Base-by-base conservation (phyloP, 169 alveolate species). In the Cryptosporidium sp. region DNA sequence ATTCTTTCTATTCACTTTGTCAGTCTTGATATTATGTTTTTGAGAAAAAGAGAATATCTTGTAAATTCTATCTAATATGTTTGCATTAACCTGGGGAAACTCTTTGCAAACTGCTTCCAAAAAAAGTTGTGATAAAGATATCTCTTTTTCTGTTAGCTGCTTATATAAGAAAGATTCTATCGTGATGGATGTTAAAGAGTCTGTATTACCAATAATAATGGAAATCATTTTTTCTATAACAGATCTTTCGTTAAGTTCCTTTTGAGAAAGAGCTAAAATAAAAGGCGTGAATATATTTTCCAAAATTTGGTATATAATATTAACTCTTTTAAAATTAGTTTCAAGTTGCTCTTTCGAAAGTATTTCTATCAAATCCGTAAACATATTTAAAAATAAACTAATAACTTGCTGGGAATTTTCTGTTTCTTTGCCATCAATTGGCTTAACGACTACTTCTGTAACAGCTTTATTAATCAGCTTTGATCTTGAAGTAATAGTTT, bases 391-490 rank as follows among this genome's bases (percentile, higher is more conserved):
- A 65, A 65, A 65, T 65, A 65, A 37, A 1, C 18, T 6, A 65
- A n/a, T 29, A 7, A 65, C 18, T n/a, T 65, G 23, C 52, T 31
- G 53, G 8, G 3, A 0, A 5, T 7, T 35, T 14, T 65, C 72
- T 8, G 23, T 3, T 8, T 18, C 31, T 33, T 9, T 23, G 18
- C 12, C 0, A 37, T 18, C 18, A 21, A 37, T 37, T 14, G 51
- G 31, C 29, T 65, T 65, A 29, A 65, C 3, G 0, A 65, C 6
- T 2, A 65, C 51, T 7, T 37, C 72, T 31, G 51, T 33, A n/a
- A 65, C 33, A 16, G 72, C 72, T 65, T 37, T 65, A 39, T 65
- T 65, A 33, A 65, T 65, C 3, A 65, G 72, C 21, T 14, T 65
- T n/a, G n/a, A 65, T 37, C 26, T 65, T 37, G 72, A 33, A 65